Evolutionary conservation across 768 basidiomycete species (phyloP), one percentile per base, ranked within the genome.

Genomic region (Hydnomerulius pinastri): DNA sequence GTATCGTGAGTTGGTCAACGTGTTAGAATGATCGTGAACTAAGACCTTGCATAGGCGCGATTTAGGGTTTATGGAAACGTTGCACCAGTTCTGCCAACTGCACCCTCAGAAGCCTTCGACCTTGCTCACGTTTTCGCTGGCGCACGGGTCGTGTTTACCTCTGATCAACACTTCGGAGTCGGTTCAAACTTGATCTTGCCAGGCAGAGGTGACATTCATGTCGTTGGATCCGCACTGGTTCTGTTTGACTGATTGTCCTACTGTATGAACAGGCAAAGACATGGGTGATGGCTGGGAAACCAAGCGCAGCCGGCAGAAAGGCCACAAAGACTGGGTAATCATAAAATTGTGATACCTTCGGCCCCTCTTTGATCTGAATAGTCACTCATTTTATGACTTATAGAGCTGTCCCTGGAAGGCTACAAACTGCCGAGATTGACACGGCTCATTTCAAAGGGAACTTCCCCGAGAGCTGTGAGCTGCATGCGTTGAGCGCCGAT

Each of bases 241-340:
- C 48, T 37, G 44, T 46, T 27, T 6, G 39, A 17, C 44, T 4
- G 48, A 28, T 53, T 41, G 35, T 36, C 24, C 29, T 43, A 27
- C 11, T 29, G 35, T 45, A 8, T 20, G 21, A 17, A 30, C 43
- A 81, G 79, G 91, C 23, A 86, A 85, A 64, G 87, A 96, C 61
- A 99, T 99, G 93, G 85, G 94, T 4, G 95, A 97, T 63, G 97
- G 97, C 4, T 99, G 97, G 97, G 97, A 99, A 71, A 98, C 96
- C 3, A 92, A 89, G 66, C 78, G 97, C 53, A 95, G 89, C 61
- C 78, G 91, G 46, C 75, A 72, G 36, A 78, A 79, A 46, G 92
- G 79, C 32, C 93, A 94, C 69, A 90, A 83, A 40, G 95, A 98
- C 60, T 98, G 92, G 90, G 90, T 81, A 4, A 79, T 98, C 51